These are phyloP conservation scores for Linnemannia zychae DNA, from an alignment of 192 early-diverging fungal genomes.

Conservation along the genomic window DNA sequence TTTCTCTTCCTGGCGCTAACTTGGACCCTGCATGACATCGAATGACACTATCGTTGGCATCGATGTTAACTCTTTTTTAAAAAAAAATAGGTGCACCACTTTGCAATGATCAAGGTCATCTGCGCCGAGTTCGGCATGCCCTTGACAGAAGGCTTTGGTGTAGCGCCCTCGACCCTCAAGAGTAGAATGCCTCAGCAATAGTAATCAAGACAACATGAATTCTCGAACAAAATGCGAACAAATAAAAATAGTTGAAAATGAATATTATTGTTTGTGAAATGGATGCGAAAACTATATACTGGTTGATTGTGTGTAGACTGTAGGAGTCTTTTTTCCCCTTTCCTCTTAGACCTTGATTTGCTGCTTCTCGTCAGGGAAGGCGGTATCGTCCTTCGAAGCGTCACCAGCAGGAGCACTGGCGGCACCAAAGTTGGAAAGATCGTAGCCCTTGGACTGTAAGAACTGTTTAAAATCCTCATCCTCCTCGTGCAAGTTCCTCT, in stretches of 20 bases:
- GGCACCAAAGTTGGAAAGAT: slow-evolving; percentile 31
- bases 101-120: slow-evolving; percentile 70
- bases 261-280: neutral
- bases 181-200: neutral
- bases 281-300: neutral
- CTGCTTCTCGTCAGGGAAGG: neutral
- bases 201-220: neutral
- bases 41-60: slow-evolving; percentile 1
- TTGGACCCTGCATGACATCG: neutral
- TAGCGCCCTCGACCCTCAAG: slow-evolving; percentile 66
- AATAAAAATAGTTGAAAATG: neutral
- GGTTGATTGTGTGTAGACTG: neutral
- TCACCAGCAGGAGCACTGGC: neutral
- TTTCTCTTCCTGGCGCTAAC: neutral
- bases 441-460: slow-evolving; percentile 61
- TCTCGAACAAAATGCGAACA: neutral
- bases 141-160: slow-evolving; percentile 62
- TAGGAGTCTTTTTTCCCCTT: neutral
- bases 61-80: neutral
- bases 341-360: neutral
- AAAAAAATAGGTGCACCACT: slow-evolving; percentile 66
- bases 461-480: slow-evolving; percentile 62
- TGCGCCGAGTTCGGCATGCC: slow-evolving; percentile 62
- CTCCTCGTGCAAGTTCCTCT: slow-evolving; percentile 45
- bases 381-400: neutral